phyloP scores from a whole-genome alignment of 2,329 filamentous ascomycete species.

The Xylariaceae sp. region DNA sequence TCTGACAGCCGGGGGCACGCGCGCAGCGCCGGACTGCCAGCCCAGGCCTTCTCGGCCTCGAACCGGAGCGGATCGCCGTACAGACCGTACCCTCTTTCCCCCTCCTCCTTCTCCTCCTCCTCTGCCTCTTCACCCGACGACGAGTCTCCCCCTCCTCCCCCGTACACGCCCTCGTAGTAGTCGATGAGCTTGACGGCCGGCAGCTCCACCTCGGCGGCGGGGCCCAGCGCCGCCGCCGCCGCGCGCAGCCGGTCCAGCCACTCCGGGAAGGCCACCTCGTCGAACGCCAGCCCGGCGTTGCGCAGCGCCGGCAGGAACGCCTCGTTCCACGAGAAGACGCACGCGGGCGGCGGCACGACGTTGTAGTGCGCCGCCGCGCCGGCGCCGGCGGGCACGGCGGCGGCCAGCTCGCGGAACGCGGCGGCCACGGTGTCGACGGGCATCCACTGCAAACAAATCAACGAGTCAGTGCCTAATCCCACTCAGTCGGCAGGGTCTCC shows the following conservation, averaged over 20 bases:
- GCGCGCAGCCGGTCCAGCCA: slow-evolving; percentile 26
- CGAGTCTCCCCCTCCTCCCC: slow-evolving; percentile 4
- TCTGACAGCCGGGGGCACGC: slow-evolving; percentile 16
- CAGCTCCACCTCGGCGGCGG: slow-evolving; percentile 15
- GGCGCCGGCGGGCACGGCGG: not conserved
- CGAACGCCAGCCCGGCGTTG: slow-evolving; percentile 25
- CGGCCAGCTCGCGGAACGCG: slow-evolving; percentile 13
- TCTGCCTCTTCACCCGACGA: not conserved
- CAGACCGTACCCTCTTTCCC: no score
- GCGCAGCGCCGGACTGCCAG: slow-evolving; percentile 16
- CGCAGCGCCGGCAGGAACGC: slow-evolving; percentile 22
- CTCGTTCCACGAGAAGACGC: slow-evolving; percentile 31
- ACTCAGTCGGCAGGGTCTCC: no score
- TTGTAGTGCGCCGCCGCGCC: slow-evolving; percentile 16
- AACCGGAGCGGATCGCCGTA: slow-evolving; percentile 14
- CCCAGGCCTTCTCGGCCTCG: slow-evolving; percentile 13
- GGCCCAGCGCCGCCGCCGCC: slow-evolving; percentile 15
- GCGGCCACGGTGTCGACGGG: slow-evolving; percentile 24
- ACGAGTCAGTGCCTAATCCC: no score
- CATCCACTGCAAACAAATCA: no score
- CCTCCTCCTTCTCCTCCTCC: slow-evolving; percentile 2
- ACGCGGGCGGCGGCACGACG: slow-evolving; percentile 16
- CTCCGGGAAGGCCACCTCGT: slow-evolving; percentile 22
- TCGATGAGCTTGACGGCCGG: slow-evolving; percentile 18
- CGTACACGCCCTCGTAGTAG: slow-evolving; percentile 18